phyloP scores from a whole-genome alignment of 495 filamentous ascomycete species.

The Neurospora sp. region DNA sequence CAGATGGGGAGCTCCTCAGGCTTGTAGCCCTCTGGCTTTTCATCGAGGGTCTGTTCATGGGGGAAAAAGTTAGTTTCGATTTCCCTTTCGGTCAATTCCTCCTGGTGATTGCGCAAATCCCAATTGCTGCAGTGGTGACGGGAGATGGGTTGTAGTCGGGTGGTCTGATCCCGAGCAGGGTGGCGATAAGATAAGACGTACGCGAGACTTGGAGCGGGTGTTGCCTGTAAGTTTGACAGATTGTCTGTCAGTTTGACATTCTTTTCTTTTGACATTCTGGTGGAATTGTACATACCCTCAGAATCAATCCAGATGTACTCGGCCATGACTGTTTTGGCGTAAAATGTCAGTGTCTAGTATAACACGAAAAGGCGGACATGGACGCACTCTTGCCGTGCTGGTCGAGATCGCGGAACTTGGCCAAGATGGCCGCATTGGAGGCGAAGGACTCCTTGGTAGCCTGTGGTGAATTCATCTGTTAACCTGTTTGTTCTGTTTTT shows the following conservation, averaged over 20 bases:
- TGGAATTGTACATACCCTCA: constrained; percentile 25
- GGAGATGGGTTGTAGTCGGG: background rate
- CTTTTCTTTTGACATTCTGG: background rate
- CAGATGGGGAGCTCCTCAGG: constrained; percentile 84
- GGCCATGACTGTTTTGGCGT: constrained; percentile 34
- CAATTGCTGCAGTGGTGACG: background rate
- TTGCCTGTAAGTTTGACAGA: constrained; percentile 21
- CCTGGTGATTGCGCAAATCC: background rate
- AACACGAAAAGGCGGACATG: too few species aligned
- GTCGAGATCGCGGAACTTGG: background rate
- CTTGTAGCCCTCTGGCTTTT: constrained; percentile 51
- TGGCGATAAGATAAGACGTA: constrained; percentile 36
- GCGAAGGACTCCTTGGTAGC: background rate
- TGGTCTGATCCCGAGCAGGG: constrained; percentile 9
- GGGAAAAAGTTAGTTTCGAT: background rate
- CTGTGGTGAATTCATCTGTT: background rate
- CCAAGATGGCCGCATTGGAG: background rate
- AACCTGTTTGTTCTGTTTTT: background rate
- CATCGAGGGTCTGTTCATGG: constrained; percentile 38
- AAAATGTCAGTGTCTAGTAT: background rate
- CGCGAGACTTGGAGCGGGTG: constrained; percentile 80
- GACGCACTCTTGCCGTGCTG: background rate
- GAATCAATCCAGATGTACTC: constrained; percentile 96
- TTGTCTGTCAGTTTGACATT: background rate
- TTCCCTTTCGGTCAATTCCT: background rate